phyloP scores from a whole-genome alignment of 441 rosid genomes.

The Cnidoscolus chayamansa region DNA sequence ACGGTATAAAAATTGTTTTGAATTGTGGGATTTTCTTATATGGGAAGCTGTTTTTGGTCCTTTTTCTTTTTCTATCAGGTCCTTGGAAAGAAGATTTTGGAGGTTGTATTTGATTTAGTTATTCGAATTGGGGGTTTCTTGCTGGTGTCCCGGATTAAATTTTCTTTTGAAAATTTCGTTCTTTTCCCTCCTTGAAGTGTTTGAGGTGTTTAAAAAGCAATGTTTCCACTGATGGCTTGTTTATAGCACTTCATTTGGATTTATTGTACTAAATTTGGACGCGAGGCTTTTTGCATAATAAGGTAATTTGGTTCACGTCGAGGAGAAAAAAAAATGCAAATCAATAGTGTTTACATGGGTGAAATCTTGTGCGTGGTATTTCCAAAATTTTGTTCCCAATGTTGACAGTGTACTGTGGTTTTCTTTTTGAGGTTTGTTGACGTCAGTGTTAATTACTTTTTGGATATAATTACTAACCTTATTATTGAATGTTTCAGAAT shows the following conservation, averaged over 20 bases:
- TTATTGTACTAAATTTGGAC: neutral
- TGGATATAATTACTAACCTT: constrained; percentile 11
- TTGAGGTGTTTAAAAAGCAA: neutral
- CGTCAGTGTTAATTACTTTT: neutral
- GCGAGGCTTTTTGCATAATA: neutral
- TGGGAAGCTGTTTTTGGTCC: neutral
- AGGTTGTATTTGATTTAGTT: neutral
- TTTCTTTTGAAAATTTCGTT: neutral
- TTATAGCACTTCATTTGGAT: neutral
- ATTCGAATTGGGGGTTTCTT: neutral
- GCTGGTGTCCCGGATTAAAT: neutral
- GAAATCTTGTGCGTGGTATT: neutral
- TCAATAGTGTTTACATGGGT: neutral
- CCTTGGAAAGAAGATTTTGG: neutral
- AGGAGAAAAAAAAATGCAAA: neutral
- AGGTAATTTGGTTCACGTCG: neutral
- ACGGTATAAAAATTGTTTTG: neutral
- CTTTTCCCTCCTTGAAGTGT: neutral
- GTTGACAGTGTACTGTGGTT: neutral
- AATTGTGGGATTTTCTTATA: neutral
- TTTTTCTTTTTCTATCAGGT: neutral
- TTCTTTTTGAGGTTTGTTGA: constrained; percentile 1
- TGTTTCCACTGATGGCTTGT: neutral
- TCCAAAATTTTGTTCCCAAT: neutral
- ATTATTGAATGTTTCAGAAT: constrained; percentile 24